A percentile compares a stretch with the other conserved stretches of the same genome.
Conservation (phyloP, 768 basidiomycete genomes). For the Trametes coccinea region DNA sequence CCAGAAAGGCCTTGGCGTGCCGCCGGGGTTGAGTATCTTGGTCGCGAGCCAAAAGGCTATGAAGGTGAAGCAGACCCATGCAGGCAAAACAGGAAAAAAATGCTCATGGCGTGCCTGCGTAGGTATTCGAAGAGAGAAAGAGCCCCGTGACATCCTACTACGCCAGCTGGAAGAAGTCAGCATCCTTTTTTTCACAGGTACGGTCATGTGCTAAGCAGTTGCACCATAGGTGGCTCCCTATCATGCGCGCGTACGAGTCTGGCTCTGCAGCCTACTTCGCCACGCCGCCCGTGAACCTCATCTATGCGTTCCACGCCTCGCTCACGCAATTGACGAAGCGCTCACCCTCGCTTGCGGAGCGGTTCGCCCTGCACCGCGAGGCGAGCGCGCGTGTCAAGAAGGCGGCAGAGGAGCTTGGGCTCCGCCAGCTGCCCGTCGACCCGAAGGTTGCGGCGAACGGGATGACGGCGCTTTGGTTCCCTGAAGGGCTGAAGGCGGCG, state of each 20-base stretch:
- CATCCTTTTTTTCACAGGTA: background rate
- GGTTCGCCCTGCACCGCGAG: conserved; percentile 74
- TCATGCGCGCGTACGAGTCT: conserved; percentile 91
- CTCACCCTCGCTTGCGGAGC: conserved; percentile 67
- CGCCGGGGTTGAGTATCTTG: conserved; percentile 89
- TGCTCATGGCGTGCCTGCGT: background rate
- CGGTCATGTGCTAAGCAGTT: background rate
- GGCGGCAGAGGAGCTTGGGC: conserved; percentile 62
- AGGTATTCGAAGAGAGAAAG: conserved; percentile 63
- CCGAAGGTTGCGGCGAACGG: conserved; percentile 79
- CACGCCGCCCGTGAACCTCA: conserved; percentile 91
- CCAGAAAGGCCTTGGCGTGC: conserved; percentile 91
- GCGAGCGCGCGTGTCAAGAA: conserved; percentile 70
- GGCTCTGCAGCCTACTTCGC: conserved; percentile 89
- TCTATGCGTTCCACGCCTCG: conserved; percentile 88
- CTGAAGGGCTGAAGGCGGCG: conserved; percentile 72
- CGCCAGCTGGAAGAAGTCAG: conserved; percentile 83
- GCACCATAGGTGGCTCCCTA: conserved; percentile 72
- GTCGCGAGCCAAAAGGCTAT: conserved; percentile 81
- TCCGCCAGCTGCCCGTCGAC: conserved; percentile 69
- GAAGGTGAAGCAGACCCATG: conserved; percentile 41
- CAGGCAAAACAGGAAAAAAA: background rate
- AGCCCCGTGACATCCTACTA: conserved; percentile 78
- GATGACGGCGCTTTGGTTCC: conserved; percentile 92
- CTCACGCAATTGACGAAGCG: conserved; percentile 68